phyloP scores from a whole-genome alignment of 306 rosid species.

The Acacia crassicarpa region DNA sequence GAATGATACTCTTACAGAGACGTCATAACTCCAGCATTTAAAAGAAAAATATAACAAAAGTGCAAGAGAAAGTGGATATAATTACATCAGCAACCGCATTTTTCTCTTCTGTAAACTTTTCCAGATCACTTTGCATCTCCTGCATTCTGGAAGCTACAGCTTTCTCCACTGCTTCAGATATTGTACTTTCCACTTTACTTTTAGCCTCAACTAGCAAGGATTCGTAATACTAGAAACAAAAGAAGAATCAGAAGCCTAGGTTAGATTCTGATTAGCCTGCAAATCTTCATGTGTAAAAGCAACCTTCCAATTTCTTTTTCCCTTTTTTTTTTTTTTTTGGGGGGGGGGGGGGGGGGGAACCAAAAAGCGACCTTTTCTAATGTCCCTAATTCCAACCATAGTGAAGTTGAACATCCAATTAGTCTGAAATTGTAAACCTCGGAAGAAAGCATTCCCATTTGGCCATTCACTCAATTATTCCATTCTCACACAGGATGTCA shows the following conservation, averaged over 20 bases:
- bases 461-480: constrained; percentile 15
- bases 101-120: constrained; percentile 60
- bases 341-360: no score
- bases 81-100: constrained; percentile 62
- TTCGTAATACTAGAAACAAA: constrained; percentile 63
- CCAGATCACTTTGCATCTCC: constrained; percentile 72
- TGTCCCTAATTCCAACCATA: constrained; percentile 6
- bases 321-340: no score
- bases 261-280: not conserved
- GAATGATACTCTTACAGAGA: not conserved
- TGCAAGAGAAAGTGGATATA: constrained; percentile 6
- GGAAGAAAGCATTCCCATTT: not conserved
- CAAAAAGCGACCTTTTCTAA: constrained; percentile 16
- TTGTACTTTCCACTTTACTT: constrained; percentile 58
- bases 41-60: constrained; percentile 8
- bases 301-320: not conserved
- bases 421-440: constrained; percentile 9
- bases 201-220: constrained; percentile 71
- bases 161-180: constrained; percentile 75
- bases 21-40: constrained; percentile 5
- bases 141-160: constrained; percentile 65
- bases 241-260: not conserved
- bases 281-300: constrained; percentile 23
- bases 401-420: constrained; percentile 23
- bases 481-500: constrained; percentile 19